These are phyloP conservation scores for Gaeumannomyces sp. DNA, from an alignment of 2,329 filamentous ascomycete genomes.

Conservation along the genomic window DNA sequence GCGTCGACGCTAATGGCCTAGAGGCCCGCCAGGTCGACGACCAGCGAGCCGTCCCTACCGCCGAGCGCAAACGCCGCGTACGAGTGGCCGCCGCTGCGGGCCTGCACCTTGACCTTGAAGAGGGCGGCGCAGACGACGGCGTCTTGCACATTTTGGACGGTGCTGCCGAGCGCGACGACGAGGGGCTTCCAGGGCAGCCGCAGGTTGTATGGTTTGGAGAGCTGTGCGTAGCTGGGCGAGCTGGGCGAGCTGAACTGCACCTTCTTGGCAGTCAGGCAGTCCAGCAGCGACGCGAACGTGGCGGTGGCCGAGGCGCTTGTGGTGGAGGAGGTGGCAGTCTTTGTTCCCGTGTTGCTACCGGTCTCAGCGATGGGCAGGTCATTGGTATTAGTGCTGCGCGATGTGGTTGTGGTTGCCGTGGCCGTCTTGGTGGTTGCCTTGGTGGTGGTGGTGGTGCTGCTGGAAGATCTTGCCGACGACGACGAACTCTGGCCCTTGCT, in stretches of 20 bases:
- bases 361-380: not conserved
- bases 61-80: slow-evolving; percentile 44
- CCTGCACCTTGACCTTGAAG: slow-evolving; percentile 38
- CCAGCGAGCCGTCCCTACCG: slow-evolving; percentile 40
- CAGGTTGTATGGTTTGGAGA: slow-evolving; percentile 10
- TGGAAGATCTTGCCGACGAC: not conserved
- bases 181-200: slow-evolving; percentile 23
- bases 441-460: not conserved
- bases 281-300: not conserved
- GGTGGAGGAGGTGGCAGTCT: not conserved
- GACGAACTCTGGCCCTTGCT: not conserved
- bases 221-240: slow-evolving; percentile 7
- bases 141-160: slow-evolving; percentile 36
- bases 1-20: slow-evolving; percentile 35
- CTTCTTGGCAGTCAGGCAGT: slow-evolving; percentile 5
- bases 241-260: slow-evolving; percentile 3
- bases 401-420: not conserved
- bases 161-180: slow-evolving; percentile 37
- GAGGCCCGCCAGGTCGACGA: slow-evolving; percentile 40
- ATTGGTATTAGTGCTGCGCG: not conserved
- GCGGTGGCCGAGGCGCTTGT: not conserved
- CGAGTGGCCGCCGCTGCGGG: slow-evolving; percentile 45
- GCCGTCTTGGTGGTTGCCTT: not conserved
- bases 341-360: not conserved
- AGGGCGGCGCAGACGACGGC: slow-evolving; percentile 39